Conservation (phyloP, 1,139 yeast species). For the Yamadazyma friedrichii region DNA sequence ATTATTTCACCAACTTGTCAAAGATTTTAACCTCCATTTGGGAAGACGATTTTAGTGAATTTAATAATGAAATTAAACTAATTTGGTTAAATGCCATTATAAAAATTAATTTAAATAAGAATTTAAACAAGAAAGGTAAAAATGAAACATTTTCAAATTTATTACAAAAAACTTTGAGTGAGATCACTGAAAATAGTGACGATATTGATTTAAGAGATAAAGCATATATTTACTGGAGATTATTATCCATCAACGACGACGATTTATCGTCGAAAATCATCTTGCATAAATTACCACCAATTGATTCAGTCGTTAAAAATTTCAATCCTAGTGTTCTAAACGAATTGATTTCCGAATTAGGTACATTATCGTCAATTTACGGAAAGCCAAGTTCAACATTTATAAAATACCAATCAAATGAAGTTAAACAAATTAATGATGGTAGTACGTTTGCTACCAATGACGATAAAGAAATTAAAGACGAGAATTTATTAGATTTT, state of each 20-base stretch:
- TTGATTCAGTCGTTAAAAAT: slow-evolving; percentile 67
- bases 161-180: slow-evolving; percentile 70
- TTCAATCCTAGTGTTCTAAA: slow-evolving; percentile 70
- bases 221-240: slow-evolving; percentile 93
- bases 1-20: slow-evolving; percentile 56
- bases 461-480: slow-evolving; percentile 55
- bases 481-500: slow-evolving; percentile 83
- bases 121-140: background rate
- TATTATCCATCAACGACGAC: slow-evolving; percentile 57
- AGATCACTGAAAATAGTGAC: slow-evolving; percentile 77
- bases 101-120: slow-evolving; percentile 8
- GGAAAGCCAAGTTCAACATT: slow-evolving; percentile 79
- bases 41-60: slow-evolving; percentile 63
- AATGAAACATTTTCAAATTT: slow-evolving; percentile 33
- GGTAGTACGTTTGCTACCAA: slow-evolving; percentile 17
- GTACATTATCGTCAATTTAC: slow-evolving; percentile 86
- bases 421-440: slow-evolving; percentile 6
- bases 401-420: slow-evolving; percentile 22
- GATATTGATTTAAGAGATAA: slow-evolving; percentile 93
- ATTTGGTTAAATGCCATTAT: slow-evolving; percentile 53
- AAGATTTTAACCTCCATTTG: slow-evolving; percentile 50
- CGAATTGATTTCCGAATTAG: slow-evolving; percentile 69
- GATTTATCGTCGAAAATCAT: slow-evolving; percentile 51
- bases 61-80: slow-evolving; percentile 73
- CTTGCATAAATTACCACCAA: slow-evolving; percentile 64